phyloP scores from a whole-genome alignment of 2,329 filamentous ascomycete species.

The Colletotrichum tropicicola region DNA sequence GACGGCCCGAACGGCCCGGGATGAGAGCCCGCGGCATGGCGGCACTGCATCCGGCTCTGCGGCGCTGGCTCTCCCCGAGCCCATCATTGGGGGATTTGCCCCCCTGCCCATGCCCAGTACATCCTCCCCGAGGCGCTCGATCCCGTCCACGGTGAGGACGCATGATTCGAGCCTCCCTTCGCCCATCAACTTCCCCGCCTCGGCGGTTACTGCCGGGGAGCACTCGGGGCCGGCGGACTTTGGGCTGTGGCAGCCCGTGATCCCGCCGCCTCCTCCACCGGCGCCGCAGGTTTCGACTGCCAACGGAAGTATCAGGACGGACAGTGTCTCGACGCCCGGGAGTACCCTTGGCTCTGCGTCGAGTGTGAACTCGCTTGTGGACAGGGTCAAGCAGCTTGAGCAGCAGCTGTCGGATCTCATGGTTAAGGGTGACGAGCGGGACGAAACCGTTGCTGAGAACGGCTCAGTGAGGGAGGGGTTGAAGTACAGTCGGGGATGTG shows the following conservation, averaged over 20 bases:
- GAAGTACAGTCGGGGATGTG: constrained; percentile 37
- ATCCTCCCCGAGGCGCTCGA: background rate
- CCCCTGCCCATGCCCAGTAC: background rate
- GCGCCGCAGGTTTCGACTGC: background rate
- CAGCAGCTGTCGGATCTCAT: constrained; percentile 43
- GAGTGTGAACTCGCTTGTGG: constrained; percentile 41
- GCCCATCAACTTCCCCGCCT: background rate
- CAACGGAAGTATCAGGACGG: background rate
- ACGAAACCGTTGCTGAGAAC: background rate
- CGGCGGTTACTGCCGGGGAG: background rate
- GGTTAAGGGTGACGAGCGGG: background rate
- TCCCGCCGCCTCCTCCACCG: background rate
- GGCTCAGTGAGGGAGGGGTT: background rate
- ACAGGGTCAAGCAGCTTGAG: constrained; percentile 53
- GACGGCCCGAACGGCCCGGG: background rate
- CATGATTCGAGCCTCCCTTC: background rate
- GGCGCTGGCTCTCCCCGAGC: background rate
- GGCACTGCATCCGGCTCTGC: background rate
- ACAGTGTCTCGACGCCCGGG: constrained; percentile 31
- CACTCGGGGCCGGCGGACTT: background rate
- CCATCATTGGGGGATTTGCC: constrained; percentile 2
- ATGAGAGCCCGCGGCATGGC: background rate
- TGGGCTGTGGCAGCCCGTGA: constrained; percentile 5
- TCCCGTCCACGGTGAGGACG: background rate
- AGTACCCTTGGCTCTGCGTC: constrained; percentile 31